Evolutionary conservation across 208 protist genomes (phyloP), one percentile per base, ranked within the genome.

Genomic region (Acanthamoeba triangularis): DNA sequence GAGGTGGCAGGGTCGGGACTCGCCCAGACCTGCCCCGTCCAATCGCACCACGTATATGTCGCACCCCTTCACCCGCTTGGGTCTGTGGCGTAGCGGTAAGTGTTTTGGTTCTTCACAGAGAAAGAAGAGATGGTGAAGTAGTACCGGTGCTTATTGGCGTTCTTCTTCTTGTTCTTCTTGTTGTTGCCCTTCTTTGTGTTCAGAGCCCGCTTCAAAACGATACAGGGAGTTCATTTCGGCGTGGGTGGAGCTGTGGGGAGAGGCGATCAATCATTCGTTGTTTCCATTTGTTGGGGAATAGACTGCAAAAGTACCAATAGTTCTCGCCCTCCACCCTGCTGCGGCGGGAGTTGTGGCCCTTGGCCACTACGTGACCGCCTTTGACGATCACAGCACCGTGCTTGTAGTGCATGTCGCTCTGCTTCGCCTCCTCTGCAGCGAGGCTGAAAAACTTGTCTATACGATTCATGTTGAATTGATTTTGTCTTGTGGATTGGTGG

Each of bases 221-320:
- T 84, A 84, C 74, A 84, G 74, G 74, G 74, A 35, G 18, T 84
- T 44, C 74, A 84, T 84, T 52, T 84, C 74, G 74, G 74, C 74
- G 74, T 84, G 74, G 63, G 63, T 69, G 7, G 63, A 69, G 63
- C 63, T 69, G n/a, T n/a, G n/a, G n/a, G n/a, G n/a, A 35, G 20
- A 61, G 25, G 54, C 54, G 6, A 61, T 61, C 54, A 61, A 59
- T n/a, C n/a, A n/a, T n/a, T n/a, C n/a, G 47, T 16, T 52, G 47
- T 52, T 52, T 47, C 2, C 1, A 25, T 14, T 28, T 3, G 33
- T 23, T 20, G 2, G 0, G 67, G 6, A 41, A 78, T 4, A 78
- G 69, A 44, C 4, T 5, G 13, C 2, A 8, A 28, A 28, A 28
- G 20, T 69, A 69, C 63, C 63, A 69, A 35, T 54, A n/a, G n/a